Evolutionary conservation across 2,329 filamentous ascomycete genomes (phyloP), one percentile per base, ranked within the genome.

Genomic region (Penicillium sp.): DNA sequence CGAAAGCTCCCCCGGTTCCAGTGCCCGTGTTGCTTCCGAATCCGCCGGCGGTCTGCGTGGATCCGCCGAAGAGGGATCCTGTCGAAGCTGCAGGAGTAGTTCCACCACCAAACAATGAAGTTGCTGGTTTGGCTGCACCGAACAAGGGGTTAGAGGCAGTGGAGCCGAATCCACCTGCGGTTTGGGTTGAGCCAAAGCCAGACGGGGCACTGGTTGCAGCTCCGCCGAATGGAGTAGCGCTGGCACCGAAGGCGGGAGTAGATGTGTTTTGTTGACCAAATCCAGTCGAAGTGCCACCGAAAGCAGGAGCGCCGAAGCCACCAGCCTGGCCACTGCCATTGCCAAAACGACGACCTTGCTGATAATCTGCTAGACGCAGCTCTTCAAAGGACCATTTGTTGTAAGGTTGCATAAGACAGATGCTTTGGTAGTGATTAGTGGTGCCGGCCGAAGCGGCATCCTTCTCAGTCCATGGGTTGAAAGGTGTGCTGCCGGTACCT

Each of bases 351-450:
- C 91, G 84, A 42, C 91, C 91, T 69, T 91, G 87, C 51, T 85
- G 81, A 68, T 99, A 99, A 70, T 99, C 93, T 38, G 83, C 89
- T 53, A 95, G 72, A 64, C 88, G 80, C 46, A 93, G 73, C 69
- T 93, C 75, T 64, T 87, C 93, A n/a, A 88, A 82, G 9, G 92
- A 96, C 76, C 87, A 97, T 67, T 93, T 95, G 69, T 84, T 85
- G 74, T 77, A 77, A 5, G 75, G 72, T 38, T 65, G 66, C 72
- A 75, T 74, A 47, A 75, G 75, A 19, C 63, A 70, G 56, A 77
- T 72, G 55, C 73, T 77, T 60, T 77, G 75, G 49, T 73, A 77
- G 49, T 73, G 65, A 52, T 73, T 76, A 42, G 66, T 77, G 9
- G 58, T 56, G 33, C 44, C 66, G n/a, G 64, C 62, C 37, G 58